Percentiles rank a stretch among this genome's conserved stretches.
Evolutionary conservation across 176 grass and related monocot genomes (phyloP).

Genomic region (Rhynchospora tenuis): DNA sequence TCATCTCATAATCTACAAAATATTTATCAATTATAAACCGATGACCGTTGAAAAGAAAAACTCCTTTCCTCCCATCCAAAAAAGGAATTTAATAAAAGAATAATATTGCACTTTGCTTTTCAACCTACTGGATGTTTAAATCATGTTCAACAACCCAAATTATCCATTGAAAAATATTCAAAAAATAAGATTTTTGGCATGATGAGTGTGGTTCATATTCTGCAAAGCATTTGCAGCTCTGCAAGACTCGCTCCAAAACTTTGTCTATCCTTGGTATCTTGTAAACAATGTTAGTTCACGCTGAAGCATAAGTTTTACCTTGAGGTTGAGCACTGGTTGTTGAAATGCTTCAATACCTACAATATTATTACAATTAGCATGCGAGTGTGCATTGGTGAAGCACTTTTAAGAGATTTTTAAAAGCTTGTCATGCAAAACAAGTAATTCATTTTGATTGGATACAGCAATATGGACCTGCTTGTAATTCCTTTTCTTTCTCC

Average conservation of each 20-base stretch:
- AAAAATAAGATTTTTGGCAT: not conserved
- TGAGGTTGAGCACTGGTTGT: not conserved
- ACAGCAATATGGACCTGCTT: not conserved
- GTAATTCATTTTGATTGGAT: not conserved
- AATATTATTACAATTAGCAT: not conserved
- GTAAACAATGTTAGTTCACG: not conserved
- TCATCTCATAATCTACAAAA: not conserved
- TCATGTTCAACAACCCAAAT: not conserved
- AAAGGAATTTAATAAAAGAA: not conserved
- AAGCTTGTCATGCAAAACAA: not conserved
- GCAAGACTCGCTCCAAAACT: not conserved
- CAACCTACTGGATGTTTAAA: not conserved
- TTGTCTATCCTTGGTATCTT: not conserved
- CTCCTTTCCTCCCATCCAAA: not conserved
- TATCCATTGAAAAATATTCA: not conserved
- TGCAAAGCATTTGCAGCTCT: not conserved
- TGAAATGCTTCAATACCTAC: constrained; percentile 25
- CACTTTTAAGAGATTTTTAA: not conserved
- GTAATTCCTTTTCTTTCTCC: not conserved
- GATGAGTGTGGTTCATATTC: not conserved
- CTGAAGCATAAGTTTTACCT: constrained; percentile 1
- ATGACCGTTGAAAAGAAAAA: not conserved
- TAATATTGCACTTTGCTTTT: not conserved
- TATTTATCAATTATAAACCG: not conserved
- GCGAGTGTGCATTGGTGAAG: not conserved